Conservation (phyloP, 2,329 filamentous ascomycete genomes). For the Penicillium fuscoglaucum region DNA sequence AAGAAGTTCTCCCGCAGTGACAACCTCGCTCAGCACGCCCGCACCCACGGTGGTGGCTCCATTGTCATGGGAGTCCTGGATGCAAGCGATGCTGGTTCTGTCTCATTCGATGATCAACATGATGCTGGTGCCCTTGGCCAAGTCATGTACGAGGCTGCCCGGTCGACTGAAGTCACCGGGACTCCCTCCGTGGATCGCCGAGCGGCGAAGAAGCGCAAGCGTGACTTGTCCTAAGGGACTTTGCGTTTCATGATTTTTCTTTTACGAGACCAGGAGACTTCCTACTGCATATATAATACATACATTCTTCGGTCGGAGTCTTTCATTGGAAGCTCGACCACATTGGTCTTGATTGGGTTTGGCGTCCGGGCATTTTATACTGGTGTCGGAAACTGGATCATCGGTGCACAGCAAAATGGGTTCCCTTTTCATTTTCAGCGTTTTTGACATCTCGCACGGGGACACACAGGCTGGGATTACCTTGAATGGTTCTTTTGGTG, state of each 20-base stretch:
- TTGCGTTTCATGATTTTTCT: slow-evolving; percentile 15
- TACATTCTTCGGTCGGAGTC: slow-evolving; percentile 28
- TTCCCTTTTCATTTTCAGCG: slow-evolving; percentile 14
- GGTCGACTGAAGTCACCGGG: slow-evolving; percentile 63
- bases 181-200: slow-evolving; percentile 43
- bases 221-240: slow-evolving; percentile 57
- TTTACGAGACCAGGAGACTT: slow-evolving; percentile 43
- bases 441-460: slow-evolving; percentile 11
- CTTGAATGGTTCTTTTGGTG: slow-evolving; percentile 4
- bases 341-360: slow-evolving; percentile 32
- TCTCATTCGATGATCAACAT: slow-evolving; percentile 49
- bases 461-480: slow-evolving; percentile 7
- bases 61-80: slow-evolving; percentile 89
- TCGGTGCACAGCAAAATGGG: slow-evolving; percentile 26
- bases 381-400: slow-evolving; percentile 20
- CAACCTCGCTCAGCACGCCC: slow-evolving; percentile 92
- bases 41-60: slow-evolving; percentile 86
- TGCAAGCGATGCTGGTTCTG: slow-evolving; percentile 57
- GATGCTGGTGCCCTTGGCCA: slow-evolving; percentile 70
- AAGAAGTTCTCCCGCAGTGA: slow-evolving; percentile 99
- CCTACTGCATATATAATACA: slow-evolving; percentile 35
- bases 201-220: slow-evolving; percentile 76
- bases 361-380: slow-evolving; percentile 39
- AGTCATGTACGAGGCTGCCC: slow-evolving; percentile 77
- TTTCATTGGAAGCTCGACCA: slow-evolving; percentile 28